Percentiles rank a stretch among this genome's conserved stretches.
Evolutionary conservation across 1,284 basidiomycete species (phyloP).

Genomic region (Pseudomicrostroma phylloplanum): DNA sequence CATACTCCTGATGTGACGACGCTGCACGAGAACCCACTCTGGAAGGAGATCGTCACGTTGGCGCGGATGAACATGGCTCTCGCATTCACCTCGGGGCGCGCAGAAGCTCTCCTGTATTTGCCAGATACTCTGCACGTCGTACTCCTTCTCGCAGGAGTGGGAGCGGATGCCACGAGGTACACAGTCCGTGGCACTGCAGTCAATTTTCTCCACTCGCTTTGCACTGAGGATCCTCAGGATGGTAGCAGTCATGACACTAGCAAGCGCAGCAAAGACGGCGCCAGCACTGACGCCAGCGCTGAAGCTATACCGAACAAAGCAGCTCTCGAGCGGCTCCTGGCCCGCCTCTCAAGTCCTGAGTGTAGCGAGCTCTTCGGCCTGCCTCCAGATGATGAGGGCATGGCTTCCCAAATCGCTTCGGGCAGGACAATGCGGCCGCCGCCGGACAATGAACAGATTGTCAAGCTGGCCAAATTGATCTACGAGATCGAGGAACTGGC

Average conservation of each 20-base stretch:
- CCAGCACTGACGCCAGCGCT: not conserved
- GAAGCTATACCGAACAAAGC: not conserved
- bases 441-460: conserved; percentile 39
- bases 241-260: not conserved
- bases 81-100: conserved; percentile 35
- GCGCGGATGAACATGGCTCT: conserved; percentile 46
- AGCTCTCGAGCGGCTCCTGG: conserved; percentile 27
- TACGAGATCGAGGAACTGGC: conserved; percentile 40
- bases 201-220: conserved; percentile 45
- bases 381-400: conserved; percentile 17
- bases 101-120: conserved; percentile 39
- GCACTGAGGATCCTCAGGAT: conserved; percentile 34
- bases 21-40: conserved; percentile 38
- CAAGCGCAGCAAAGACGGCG: not conserved
- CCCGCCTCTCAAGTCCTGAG: conserved; percentile 31
- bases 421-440: conserved; percentile 27
- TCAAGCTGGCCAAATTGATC: conserved; percentile 32
- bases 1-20: conserved; percentile 34
- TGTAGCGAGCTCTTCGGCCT: conserved; percentile 35
- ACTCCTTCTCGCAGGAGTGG: conserved; percentile 41
- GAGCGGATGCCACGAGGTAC: conserved; percentile 35
- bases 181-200: conserved; percentile 41
- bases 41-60: conserved; percentile 46
- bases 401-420: conserved; percentile 25
- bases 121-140: conserved; percentile 43